A percentile compares a stretch with the other conserved stretches of the same genome.
phyloP scores from a whole-genome alignment of 2,329 filamentous ascomycete species.

The Alternaria sp. region DNA sequence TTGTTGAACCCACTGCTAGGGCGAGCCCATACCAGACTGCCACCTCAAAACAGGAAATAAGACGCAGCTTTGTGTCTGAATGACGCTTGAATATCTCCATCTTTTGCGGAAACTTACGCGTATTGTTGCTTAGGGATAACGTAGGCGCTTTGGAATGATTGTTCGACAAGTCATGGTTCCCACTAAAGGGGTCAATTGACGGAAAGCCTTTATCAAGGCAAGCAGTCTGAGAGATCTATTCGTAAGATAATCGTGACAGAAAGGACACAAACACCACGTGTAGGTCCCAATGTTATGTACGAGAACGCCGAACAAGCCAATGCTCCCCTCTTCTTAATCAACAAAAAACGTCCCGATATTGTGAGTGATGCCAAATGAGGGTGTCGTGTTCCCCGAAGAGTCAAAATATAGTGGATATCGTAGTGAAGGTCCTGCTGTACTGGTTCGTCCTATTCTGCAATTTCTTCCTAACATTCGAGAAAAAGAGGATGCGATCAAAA shows the following conservation, averaged over 20 bases:
- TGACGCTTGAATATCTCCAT: neutral
- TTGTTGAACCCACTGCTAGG: neutral
- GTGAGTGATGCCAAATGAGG: conserved; percentile 18
- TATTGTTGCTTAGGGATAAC: neutral
- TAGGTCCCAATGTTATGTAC: conserved; percentile 7
- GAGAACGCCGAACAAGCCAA: conserved; percentile 21
- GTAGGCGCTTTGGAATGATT: neutral
- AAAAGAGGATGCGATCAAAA: conserved; percentile 24
- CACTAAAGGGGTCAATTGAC: conserved; percentile 1
- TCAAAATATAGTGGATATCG: conserved; percentile 19
- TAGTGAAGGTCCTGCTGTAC: conserved; percentile 23
- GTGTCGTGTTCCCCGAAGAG: conserved; percentile 13
- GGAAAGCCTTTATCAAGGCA: conserved; percentile 6
- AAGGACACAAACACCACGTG: conserved; percentile 10
- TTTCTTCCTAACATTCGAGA: neutral
- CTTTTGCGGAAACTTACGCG: neutral
- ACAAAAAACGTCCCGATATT: conserved; percentile 11
- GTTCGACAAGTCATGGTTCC: neutral
- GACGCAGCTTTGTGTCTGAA: neutral
- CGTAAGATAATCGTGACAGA: conserved; percentile 13
- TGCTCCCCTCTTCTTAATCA: conserved; percentile 20
- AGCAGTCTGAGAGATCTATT: conserved; percentile 18
- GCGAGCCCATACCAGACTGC: neutral
- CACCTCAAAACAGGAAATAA: neutral
- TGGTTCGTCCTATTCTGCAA: conserved; percentile 10